Evolutionary conservation across 2,329 filamentous ascomycete species (phyloP), one percentile per base, ranked within the genome.

Genomic region (Diaporthe citriasiana): DNA sequence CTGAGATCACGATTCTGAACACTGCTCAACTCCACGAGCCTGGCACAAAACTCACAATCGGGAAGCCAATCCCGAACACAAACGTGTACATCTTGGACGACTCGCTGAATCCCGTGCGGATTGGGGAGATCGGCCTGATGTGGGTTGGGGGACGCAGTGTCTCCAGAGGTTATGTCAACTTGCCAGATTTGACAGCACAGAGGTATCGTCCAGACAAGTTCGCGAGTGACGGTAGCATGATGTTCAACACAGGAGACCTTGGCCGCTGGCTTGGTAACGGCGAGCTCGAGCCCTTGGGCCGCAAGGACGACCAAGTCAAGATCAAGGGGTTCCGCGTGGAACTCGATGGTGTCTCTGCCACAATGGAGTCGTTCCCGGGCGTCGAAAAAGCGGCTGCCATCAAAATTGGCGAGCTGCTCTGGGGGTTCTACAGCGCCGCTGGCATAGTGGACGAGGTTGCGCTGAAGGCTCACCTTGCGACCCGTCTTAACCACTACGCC

Each of bases 241-340:
- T 91, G 87, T 91, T 89, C 81, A 89, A 89, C 77, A 91, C 90
- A 1, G 90, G 89, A 9, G 90, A 92, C 76, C 83, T 91, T 30
- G 89, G 87, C 25, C 83, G 84, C 17, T 91, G 89, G 89, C 83
- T 84, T 50, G 78, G 82, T 2, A 86, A 89, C 77, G 89, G 90
- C 15, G 85, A 84, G 35, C 82, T 92, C 50, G 84, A 89, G 56
- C 89, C 87, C 30, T 84, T 90, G 45, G 89, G 90, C 4, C 86
- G 89, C 47, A 84, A 84, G n/a, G 90, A 92, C 76, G 89, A 91
- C 74, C 90, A 91, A 78, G 87, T 91, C 74, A 91, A 91, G 80
- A 85, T 91, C 78, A 89, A 90, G 85, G 89, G 89, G 10, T 91
- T 91, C 78, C 87, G 90, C 33, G 87, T 92, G 59, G 89, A 91